phyloP scores from a whole-genome alignment of 2,329 filamentous ascomycete genomes.

The Calonectria ilicicola region DNA sequence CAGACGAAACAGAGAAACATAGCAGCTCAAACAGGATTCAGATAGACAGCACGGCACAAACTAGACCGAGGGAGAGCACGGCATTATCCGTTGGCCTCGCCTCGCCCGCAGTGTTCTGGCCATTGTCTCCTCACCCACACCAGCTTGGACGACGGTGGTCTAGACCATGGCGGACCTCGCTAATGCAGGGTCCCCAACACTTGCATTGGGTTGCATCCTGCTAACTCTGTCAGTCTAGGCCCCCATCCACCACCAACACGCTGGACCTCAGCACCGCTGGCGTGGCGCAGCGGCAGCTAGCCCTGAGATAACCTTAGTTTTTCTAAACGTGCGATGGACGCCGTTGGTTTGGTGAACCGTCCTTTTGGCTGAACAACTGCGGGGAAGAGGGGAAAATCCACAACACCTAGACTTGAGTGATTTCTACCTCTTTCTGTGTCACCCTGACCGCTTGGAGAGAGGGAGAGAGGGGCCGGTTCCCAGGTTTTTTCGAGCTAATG shows the following conservation, averaged over 20 bases:
- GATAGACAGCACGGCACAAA: not conserved
- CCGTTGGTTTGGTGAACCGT: not conserved
- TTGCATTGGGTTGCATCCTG: constrained; percentile 9
- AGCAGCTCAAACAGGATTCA: not conserved
- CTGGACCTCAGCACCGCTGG: constrained; percentile 3
- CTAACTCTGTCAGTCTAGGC: not conserved
- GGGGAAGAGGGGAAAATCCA: constrained; percentile 8
- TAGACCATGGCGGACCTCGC: constrained; percentile 18
- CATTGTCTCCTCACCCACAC: not conserved
- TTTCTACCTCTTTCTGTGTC: not conserved
- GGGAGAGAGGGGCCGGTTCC: not conserved
- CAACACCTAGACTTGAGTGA: not conserved
- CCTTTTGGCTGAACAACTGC: constrained; percentile 4
- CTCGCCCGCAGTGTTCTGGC: not conserved
- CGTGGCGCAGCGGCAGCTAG: constrained; percentile 23
- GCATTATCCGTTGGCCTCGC: not conserved
- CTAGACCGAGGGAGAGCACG: not conserved
- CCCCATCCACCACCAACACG: not conserved
- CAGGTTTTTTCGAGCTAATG: not conserved
- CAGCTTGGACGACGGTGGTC: not conserved
- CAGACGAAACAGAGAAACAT: constrained; percentile 4
- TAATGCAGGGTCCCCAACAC: constrained; percentile 28
- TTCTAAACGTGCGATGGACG: not conserved
- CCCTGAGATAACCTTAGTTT: constrained; percentile 5
- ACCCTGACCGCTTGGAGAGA: not conserved